These are phyloP conservation scores for carrot (Daucus carota) DNA, from an alignment of 129 eudicot genomes.

Conservation along the genomic window DH1_v3.0 NC_030387.2:41336001-41336500, in stretches of 20 bases:
- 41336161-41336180: slow-evolving; percentile 54
- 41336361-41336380: neutral
- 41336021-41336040: slow-evolving; percentile 20
- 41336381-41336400: neutral
- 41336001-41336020: slow-evolving; percentile 11
- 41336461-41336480: neutral
- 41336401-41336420: neutral
- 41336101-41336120: slow-evolving; percentile 29
- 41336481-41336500: slow-evolving; percentile 33
- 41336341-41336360: neutral
- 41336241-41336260: neutral
- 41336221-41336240: neutral
- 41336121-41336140: slow-evolving; percentile 40
- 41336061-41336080: slow-evolving; percentile 42
- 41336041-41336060: slow-evolving; percentile 34
- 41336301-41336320: neutral
- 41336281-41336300: neutral
- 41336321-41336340: slow-evolving; percentile 2
- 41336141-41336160: slow-evolving; percentile 57
- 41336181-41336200: slow-evolving; percentile 27
- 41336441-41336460: slow-evolving; percentile 1
- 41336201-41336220: neutral
- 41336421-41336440: neutral
- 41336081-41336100: slow-evolving; percentile 54
- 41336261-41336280: neutral